Evolutionary conservation across 768 basidiomycete genomes (phyloP).

Genomic region (Hygrocybe punicea): DNA sequence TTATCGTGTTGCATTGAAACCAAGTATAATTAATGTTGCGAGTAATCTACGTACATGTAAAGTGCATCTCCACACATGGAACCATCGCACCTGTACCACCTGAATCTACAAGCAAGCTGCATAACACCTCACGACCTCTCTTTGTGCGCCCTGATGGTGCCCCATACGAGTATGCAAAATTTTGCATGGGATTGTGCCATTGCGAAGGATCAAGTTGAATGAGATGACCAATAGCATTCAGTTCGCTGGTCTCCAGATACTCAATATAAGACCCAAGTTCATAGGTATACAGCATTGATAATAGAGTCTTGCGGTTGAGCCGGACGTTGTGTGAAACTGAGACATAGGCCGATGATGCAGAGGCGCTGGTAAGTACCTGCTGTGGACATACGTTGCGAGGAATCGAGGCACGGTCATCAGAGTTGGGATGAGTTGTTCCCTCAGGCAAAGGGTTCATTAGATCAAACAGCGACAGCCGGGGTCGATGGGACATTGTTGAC

Average conservation of each 20-base stretch:
- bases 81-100: slow-evolving; percentile 2
- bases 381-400: not conserved
- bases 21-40: not conserved
- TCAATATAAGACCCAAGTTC: slow-evolving; percentile 8
- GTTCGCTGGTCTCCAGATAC: slow-evolving; percentile 13
- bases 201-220: slow-evolving; percentile 10
- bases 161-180: slow-evolving; percentile 17
- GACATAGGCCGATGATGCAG: slow-evolving; percentile 10
- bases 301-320: slow-evolving; percentile 11
- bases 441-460: not conserved
- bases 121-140: slow-evolving; percentile 4
- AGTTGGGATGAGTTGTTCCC: not conserved
- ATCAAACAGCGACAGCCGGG: not conserved
- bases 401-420: not conserved
- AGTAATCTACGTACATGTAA: slow-evolving; percentile 16
- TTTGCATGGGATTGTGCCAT: slow-evolving; percentile 10
- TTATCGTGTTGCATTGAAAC: not conserved
- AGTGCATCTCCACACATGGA: slow-evolving; percentile 14
- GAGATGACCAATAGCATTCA: slow-evolving; percentile 3
- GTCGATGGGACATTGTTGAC: not conserved
- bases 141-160: slow-evolving; percentile 9
- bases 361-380: not conserved
- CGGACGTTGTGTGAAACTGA: slow-evolving; percentile 1
- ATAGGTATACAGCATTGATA: slow-evolving; percentile 10
- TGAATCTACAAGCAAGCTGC: slow-evolving; percentile 4